These are phyloP conservation scores for Solanum lycopersicoides DNA, from an alignment of 257 asterid species.

Conservation along the genomic window DNA sequence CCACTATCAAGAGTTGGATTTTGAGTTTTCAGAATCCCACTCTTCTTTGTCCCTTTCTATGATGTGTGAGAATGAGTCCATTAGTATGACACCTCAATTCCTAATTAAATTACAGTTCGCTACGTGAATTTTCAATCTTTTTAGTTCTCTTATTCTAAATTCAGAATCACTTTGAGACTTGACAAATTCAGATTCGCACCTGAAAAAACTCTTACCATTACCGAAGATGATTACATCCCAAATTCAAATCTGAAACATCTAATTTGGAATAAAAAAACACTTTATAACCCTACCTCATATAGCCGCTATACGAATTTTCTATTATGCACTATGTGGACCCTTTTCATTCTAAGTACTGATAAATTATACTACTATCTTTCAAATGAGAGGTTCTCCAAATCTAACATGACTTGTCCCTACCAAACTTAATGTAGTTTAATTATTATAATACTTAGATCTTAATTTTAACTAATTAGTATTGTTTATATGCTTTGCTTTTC, in stretches of 20 bases:
- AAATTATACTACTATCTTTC: not conserved
- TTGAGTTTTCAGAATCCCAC: slow-evolving; percentile 2
- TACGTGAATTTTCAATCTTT: not conserved
- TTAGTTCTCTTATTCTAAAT: fast-evolving
- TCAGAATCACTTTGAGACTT: not conserved
- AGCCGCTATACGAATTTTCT: not conserved
- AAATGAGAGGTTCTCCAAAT: not conserved
- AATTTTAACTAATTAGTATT: not conserved
- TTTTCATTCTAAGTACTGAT: not conserved
- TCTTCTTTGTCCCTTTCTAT: slow-evolving; percentile 3
- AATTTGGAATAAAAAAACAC: fast-evolving
- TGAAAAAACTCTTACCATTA: not conserved
- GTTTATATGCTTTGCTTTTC: not conserved
- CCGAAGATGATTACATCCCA: not conserved
- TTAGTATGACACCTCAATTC: not conserved
- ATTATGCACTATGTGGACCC: not conserved
- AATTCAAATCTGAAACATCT: fast-evolving
- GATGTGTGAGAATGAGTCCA: not conserved
- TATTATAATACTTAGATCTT: not conserved
- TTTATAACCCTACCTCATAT: not conserved
- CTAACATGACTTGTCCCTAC: not conserved
- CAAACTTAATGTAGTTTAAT: not conserved
- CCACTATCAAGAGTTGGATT: slow-evolving; percentile 6
- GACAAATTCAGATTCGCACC: not conserved
- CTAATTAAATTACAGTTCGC: not conserved